These are phyloP conservation scores for Saccharomyces hybrid DNA, from an alignment of 1,139 yeast species.

Conservation along the genomic window DNA sequence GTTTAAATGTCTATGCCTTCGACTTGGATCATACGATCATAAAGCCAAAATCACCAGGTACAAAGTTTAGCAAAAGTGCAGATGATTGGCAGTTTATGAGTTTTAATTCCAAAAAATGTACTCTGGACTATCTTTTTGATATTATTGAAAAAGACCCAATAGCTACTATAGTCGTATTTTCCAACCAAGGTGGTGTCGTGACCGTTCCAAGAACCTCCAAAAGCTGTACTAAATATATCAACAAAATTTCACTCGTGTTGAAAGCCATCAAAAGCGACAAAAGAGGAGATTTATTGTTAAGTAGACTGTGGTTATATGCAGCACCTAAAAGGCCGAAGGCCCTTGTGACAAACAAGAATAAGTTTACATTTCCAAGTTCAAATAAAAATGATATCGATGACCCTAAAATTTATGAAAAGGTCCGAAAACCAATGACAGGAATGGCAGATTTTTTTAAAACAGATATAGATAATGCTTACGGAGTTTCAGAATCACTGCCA, in stretches of 20 bases:
- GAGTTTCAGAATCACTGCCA: neutral
- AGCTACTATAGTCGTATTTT: constrained; percentile 53
- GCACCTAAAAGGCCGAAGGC: constrained; percentile 45
- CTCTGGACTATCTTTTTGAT: constrained; percentile 20
- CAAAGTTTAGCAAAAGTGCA: constrained; percentile 20
- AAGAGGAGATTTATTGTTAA: constrained; percentile 19
- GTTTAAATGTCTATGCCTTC: constrained; percentile 22
- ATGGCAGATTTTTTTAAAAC: constrained; percentile 51
- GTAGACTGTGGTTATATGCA: constrained; percentile 51
- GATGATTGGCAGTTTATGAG: constrained; percentile 30
- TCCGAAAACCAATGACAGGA: constrained; percentile 71
- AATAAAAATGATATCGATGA: constrained; percentile 14
- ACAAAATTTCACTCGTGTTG: constrained; percentile 39
- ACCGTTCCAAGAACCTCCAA: constrained; percentile 40
- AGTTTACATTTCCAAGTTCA: constrained; percentile 6
- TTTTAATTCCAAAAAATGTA: constrained; percentile 9
- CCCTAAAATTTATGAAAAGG: constrained; percentile 26
- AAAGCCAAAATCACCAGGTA: constrained; percentile 20
- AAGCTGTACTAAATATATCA: constrained; percentile 44
- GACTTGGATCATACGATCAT: constrained; percentile 32
- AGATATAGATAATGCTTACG: constrained; percentile 26
- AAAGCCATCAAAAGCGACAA: constrained; percentile 14
- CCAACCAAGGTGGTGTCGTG: constrained; percentile 67
- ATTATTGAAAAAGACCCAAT: constrained; percentile 25
- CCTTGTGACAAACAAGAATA: constrained; percentile 6